Conservation (phyloP, 345 rosid genomes). For the Rhodomyrtus tomentosa region DNA sequence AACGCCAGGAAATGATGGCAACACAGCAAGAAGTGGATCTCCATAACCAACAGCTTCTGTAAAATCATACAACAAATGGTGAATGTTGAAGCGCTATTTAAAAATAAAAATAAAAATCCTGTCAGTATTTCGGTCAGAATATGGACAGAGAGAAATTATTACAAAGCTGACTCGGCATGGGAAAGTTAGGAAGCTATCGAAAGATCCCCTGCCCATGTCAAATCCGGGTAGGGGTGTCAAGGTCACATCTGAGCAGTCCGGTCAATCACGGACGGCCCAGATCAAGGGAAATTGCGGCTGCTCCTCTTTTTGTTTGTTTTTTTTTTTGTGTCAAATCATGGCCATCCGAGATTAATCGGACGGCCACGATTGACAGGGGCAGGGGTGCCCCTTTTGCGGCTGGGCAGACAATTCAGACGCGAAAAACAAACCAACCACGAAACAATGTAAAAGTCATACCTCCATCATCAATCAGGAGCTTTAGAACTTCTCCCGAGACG, state of each 20-base stretch:
- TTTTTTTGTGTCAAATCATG: too few species aligned
- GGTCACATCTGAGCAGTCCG: too few species aligned
- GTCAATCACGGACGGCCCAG: too few species aligned
- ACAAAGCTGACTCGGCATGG: background rate
- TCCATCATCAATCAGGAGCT: conserved; percentile 74
- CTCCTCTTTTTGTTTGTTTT: too few species aligned
- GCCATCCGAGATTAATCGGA: too few species aligned
- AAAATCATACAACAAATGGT: background rate
- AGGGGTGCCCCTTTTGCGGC: too few species aligned
- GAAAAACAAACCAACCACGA: background rate
- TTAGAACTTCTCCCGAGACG: conserved; percentile 74
- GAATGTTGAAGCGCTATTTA: background rate
- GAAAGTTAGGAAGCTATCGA: background rate
- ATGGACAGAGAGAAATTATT: background rate
- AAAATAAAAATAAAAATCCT: background rate
- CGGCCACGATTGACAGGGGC: too few species aligned
- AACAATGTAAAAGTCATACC: conserved; percentile 26
- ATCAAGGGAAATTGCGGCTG: too few species aligned
- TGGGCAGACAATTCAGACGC: too few species aligned
- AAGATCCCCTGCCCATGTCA: too few species aligned
- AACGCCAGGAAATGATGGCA: conserved; percentile 67
- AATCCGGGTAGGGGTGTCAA: too few species aligned
- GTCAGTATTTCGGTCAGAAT: background rate
- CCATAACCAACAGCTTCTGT: conserved; percentile 83
- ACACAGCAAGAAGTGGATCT: conserved; percentile 72